Evolutionary conservation across 2,329 filamentous ascomycete genomes (phyloP), one percentile per base, ranked within the genome.

Genomic region (Claviceps capensis): DNA sequence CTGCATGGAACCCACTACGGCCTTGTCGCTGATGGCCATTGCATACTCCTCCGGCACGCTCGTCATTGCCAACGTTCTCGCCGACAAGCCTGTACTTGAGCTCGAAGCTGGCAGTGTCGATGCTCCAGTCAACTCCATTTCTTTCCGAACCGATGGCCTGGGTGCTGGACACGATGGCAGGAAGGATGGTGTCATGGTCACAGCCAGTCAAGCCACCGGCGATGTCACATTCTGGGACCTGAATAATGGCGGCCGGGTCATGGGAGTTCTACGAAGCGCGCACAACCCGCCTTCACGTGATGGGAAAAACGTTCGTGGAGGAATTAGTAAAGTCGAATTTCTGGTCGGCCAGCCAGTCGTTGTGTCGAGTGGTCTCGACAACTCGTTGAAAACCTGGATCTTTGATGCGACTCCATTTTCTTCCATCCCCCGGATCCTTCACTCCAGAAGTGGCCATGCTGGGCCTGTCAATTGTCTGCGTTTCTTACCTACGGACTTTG

Each of bases 211-310:
- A 26, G 75, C 79, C 4, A 90, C 79, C 55, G 91, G 93, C 37
- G 93, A 98, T 66, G 79, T 98, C 45, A 95, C 88, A 0, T 85
- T 98, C 57, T 98, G 93, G 93, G 93, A 98, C 65, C 74, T 98
- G 52, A 96, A 96, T 64, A 78, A 85, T 40, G 89, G 89, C 16
- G 89, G 89, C 5, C 82, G 88, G 59, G 83, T 95, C 52, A 87
- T 86, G 69, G 90, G 93, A 47, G 80, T 95, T 13, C 74, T 98
- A 38, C 82, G 90, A 59, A 86, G 88, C 52, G 93, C 91, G 0
- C 93, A 98, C 65, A 88, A 89, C 58, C 84, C 86, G 5, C 84
- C 86, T 4, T 76, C 77, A 1, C 65, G 66, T 40, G 69, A 75
- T 19, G 75, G 75, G 3, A 68, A 68, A 2, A 66, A 71, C n/a